Conservation (phyloP, 78 protist species). For the Dictyostelium brefeldianum region DNA sequence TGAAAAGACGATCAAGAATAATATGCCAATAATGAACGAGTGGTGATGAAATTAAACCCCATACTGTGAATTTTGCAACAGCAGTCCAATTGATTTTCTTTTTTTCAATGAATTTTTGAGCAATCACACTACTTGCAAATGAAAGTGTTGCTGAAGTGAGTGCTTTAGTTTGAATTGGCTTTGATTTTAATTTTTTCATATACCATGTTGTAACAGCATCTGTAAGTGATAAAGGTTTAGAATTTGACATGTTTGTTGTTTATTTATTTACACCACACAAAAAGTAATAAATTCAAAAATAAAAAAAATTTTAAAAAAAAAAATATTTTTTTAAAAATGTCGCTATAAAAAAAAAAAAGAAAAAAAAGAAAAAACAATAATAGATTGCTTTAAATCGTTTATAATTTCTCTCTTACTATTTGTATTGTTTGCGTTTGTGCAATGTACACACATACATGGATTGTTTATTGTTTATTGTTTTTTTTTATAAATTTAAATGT, state of each 20-base stretch:
- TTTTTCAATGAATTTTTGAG: constrained; percentile 63
- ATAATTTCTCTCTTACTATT: too few relatives aligned
- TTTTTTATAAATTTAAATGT: not conserved
- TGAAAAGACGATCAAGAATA: constrained; percentile 54
- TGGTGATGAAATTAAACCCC: constrained; percentile 79
- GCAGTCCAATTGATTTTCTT: constrained; percentile 65
- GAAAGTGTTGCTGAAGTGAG: constrained; percentile 67
- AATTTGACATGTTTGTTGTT: constrained; percentile 28
- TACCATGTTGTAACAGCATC: constrained; percentile 57
- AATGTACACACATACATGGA: too few relatives aligned
- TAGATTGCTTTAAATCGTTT: too few relatives aligned
- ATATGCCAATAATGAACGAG: constrained; percentile 68
- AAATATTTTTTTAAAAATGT: too few relatives aligned
- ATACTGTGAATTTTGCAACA: constrained; percentile 57
- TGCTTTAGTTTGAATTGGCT: constrained; percentile 63
- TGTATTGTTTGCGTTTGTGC: too few relatives aligned
- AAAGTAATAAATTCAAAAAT: too few relatives aligned
- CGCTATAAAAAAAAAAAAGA: too few relatives aligned
- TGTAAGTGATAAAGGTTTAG: constrained; percentile 33
- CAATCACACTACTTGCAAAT: constrained; percentile 40
- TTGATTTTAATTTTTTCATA: constrained; percentile 30
- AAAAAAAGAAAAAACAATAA: not conserved
- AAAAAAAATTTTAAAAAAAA: not conserved
- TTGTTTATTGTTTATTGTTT: not conserved
- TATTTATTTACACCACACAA: not conserved